Evolutionary conservation across 805 yeast species (phyloP).

Genomic region (Candida palmyrensis): DNA sequence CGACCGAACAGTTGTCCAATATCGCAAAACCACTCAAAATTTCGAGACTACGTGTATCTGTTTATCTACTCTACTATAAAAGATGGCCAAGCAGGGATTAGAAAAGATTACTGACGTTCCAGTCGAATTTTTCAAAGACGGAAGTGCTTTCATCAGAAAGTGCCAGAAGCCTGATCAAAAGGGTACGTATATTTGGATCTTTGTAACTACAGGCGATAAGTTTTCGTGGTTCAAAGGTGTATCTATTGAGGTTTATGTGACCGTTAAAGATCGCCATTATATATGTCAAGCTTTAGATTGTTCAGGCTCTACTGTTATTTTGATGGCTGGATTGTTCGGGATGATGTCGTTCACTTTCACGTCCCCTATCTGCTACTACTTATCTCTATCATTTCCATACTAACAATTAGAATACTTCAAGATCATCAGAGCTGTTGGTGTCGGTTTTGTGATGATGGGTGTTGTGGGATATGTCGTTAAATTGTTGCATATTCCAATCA

Average conservation of each 20-base stretch:
- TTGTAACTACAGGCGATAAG: no score
- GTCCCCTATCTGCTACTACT: constrained; percentile 2
- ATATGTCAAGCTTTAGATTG: no score
- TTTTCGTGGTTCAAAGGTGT: no score
- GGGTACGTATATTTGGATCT: constrained; percentile 39
- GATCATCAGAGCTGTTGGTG: constrained; percentile 92
- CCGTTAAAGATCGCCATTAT: no score
- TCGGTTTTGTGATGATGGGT: constrained; percentile 97
- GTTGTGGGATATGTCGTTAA: constrained; percentile 94
- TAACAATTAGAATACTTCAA: constrained; percentile 62
- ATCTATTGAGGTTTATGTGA: no score
- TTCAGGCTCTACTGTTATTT: no score
- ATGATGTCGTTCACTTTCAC: not conserved
- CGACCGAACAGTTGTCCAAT: constrained; percentile 5
- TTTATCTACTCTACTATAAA: constrained; percentile 6
- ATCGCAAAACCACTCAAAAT: constrained; percentile 6
- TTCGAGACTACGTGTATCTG: constrained; percentile 1
- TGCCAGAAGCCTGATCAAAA: constrained; percentile 90
- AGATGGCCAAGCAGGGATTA: constrained; percentile 52
- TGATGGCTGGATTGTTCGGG: no score
- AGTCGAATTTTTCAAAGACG: constrained; percentile 86
- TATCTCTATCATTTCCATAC: constrained; percentile 4
- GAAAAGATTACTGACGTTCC: constrained; percentile 85
- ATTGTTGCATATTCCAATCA: constrained; percentile 90
- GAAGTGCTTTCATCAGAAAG: constrained; percentile 79